Evolutionary conservation across 495 filamentous ascomycete species (phyloP), one percentile per base, ranked within the genome.

Genomic region (Podospora tetraspora): DNA sequence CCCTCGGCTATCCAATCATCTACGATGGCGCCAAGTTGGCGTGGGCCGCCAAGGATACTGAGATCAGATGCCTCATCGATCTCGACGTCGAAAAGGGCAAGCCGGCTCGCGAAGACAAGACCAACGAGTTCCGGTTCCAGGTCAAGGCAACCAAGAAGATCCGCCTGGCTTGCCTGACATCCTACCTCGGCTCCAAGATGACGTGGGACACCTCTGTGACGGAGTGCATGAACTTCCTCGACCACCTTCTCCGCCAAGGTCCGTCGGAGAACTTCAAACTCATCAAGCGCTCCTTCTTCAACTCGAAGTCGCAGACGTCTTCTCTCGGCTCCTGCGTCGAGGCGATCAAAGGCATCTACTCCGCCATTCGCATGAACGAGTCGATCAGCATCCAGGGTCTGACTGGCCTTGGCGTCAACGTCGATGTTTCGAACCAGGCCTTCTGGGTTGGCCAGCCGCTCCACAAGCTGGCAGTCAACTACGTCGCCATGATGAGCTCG

Each of bases 201-300:
- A 71, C 78, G 1, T 90, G 90, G 74, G 84, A 92, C 68, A 85
- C 85, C 30, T 70, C 79, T 12, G 85, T 93, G 29, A 80, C 96
- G 19, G 91, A 96, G 73, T 88, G 91, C 58, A 86, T 97, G 70
- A 97, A 90, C 75, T 96, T 97, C 77, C 80, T 98, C 3, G 94
- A 99, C 69, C 95, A 99, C 74, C 79, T 92, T 22, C 78, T 99
- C 52, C 92, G 94, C 13, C 89, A 96, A 78, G 79, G 74, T 2
- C 92, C 95, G 0, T 87, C 87, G 0, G 80, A 84, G 68, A 77
- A 81, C 8, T 88, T 88, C 72, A 83, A 86, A 1, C 79, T 84
- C 1, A 87, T 96, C 73, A 93, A 90, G 76, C 90, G 92, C 24
- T 90, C 86, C 1, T 96, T 95, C 79, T 96, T 93, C 75, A 89